Percentiles rank a stretch among this genome's conserved stretches.
These are phyloP conservation scores for Zygosaccharomyces bisporus DNA, from an alignment of 805 yeast genomes.

Conservation along the genomic window DNA sequence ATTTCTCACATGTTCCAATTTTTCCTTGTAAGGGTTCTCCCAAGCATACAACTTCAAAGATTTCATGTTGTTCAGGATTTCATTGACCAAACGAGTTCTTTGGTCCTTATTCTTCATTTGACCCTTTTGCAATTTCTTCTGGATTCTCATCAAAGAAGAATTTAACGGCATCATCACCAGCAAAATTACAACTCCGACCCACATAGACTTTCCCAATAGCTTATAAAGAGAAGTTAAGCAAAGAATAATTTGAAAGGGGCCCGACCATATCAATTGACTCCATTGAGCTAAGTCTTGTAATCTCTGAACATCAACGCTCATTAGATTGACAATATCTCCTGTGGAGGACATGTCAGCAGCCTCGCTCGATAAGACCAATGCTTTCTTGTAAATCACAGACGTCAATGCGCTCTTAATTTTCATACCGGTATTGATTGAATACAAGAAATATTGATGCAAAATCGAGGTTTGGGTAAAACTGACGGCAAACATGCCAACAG, in stretches of 20 bases:
- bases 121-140: constrained; percentile 67
- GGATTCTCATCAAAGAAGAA: constrained; percentile 60
- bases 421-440: constrained; percentile 74
- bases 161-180: constrained; percentile 76
- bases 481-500: constrained; percentile 67
- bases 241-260: constrained; percentile 80
- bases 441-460: constrained; percentile 74
- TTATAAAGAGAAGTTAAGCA: constrained; percentile 72
- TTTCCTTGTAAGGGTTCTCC: constrained; percentile 81
- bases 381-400: constrained; percentile 62
- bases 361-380: constrained; percentile 66
- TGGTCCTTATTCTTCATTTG: constrained; percentile 92
- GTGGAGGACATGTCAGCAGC: constrained; percentile 68
- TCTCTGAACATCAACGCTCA: constrained; percentile 92
- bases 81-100: constrained; percentile 84
- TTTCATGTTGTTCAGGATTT: constrained; percentile 85
- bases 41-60: constrained; percentile 92
- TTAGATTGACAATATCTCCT: constrained; percentile 90
- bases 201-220: constrained; percentile 83
- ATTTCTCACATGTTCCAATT: constrained; percentile 78
- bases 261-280: constrained; percentile 83
- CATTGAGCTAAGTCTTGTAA: constrained; percentile 77
- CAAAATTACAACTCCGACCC: constrained; percentile 89
- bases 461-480: constrained; percentile 75
- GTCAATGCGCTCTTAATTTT: constrained; percentile 66